Evolutionary conservation across 2,329 filamentous ascomycete species (phyloP).

Genomic region (Aspergillus sp.): DNA sequence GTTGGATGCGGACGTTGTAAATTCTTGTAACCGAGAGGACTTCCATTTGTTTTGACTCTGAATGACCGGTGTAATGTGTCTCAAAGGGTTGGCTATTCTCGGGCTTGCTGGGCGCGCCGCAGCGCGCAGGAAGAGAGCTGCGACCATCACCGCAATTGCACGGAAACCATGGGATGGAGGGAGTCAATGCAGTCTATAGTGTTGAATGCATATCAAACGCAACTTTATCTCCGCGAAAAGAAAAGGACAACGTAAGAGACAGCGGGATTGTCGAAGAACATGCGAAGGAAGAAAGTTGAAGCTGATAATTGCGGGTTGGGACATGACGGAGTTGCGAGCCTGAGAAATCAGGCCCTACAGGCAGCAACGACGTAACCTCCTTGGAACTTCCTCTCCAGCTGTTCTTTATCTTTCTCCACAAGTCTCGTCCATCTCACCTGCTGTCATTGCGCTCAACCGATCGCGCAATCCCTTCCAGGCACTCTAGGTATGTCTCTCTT

Average conservation of each 20-base stretch:
- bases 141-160: conserved; percentile 24
- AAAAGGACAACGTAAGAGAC: not conserved
- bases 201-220: not conserved
- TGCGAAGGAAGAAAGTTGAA: conserved; percentile 11
- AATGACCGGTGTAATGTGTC: not conserved
- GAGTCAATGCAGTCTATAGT: not conserved
- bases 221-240: not conserved
- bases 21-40: conserved; percentile 15
- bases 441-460: not conserved
- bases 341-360: conserved; percentile 17
- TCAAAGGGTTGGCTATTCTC: conserved; percentile 7
- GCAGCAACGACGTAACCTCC: conserved; percentile 19
- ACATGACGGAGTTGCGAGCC: conserved; percentile 12
- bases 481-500: conserved; percentile 15
- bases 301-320: conserved; percentile 2
- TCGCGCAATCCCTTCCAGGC: conserved; percentile 5
- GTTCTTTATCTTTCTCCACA: conserved; percentile 1
- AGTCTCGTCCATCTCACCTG: not conserved
- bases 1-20: conserved; percentile 26
- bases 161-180: conserved; percentile 6
- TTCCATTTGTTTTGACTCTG: not conserved
- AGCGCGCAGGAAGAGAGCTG: conserved; percentile 29
- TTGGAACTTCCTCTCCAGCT: conserved; percentile 4
- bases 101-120: conserved; percentile 18
- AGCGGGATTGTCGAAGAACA: not conserved